Conservation (phyloP, 169 alveolate genomes). For the Cryptosporidium tyzzeri region DNA sequence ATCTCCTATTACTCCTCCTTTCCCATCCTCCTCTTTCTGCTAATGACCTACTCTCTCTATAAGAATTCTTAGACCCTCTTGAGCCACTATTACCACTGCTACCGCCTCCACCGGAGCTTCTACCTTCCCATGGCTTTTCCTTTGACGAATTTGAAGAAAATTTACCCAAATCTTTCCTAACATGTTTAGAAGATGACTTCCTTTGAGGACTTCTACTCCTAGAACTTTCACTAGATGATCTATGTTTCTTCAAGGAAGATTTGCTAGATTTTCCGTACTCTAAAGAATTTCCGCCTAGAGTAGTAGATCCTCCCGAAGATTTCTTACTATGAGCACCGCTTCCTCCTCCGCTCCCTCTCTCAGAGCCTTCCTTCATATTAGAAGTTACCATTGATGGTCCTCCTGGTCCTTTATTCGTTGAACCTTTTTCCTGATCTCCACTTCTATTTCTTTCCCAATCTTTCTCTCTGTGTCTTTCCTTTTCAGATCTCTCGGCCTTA, state of each 20-base stretch:
- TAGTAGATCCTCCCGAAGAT: neutral
- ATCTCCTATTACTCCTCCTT: constrained; percentile 56
- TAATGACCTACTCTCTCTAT: constrained; percentile 54
- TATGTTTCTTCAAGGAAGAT: constrained; percentile 23
- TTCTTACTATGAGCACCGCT: constrained; percentile 10
- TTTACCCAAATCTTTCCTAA: constrained; percentile 46
- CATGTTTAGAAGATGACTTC: constrained; percentile 27
- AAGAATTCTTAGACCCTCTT: constrained; percentile 37
- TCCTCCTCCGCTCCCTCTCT: constrained; percentile 16
- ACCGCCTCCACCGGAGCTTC: constrained; percentile 20
- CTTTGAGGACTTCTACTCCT: constrained; percentile 68
- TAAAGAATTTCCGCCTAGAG: neutral
- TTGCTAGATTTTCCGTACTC: constrained; percentile 3
- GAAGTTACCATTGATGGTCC: neutral
- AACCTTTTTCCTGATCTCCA: constrained; percentile 53
- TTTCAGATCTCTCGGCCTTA: neutral
- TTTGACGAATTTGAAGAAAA: constrained; percentile 20
- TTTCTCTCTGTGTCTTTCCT: constrained; percentile 12
- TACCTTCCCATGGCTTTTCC: constrained; percentile 31
- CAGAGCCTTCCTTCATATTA: neutral
- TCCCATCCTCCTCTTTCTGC: constrained; percentile 74
- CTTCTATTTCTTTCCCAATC: constrained; percentile 45
- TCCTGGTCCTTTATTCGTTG: neutral
- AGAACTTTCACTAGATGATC: constrained; percentile 52
- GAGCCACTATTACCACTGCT: neutral